Percentiles rank a stretch among this genome's conserved stretches.
These are phyloP conservation scores for Cordyceps cateniannulata DNA, from an alignment of 2,329 filamentous ascomycete genomes.

Conservation along the genomic window DNA sequence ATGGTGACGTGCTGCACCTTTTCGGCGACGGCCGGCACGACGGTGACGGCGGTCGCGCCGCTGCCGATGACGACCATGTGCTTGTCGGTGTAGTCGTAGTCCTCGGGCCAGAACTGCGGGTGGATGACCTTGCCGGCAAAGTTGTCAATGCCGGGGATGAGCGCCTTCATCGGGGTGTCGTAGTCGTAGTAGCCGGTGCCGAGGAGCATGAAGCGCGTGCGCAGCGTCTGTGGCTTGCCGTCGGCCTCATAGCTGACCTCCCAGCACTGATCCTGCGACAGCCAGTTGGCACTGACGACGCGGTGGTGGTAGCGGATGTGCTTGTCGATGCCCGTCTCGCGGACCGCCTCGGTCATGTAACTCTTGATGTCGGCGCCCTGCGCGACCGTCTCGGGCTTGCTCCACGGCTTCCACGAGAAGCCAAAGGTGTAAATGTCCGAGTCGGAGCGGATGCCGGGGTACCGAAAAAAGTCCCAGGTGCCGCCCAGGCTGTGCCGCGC, in stretches of 20 bases:
- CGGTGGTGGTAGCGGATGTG: constrained; percentile 48
- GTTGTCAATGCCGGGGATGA: constrained; percentile 35
- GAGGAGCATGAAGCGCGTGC: constrained; percentile 49
- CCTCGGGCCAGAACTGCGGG: constrained; percentile 68
- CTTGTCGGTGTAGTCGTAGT: constrained; percentile 59
- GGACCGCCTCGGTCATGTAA: constrained; percentile 48
- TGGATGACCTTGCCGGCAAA: constrained; percentile 48
- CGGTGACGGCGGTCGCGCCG: constrained; percentile 61
- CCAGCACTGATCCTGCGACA: constrained; percentile 48
- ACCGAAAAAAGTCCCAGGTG: constrained; percentile 74
- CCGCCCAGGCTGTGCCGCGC: constrained; percentile 60
- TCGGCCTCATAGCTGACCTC: constrained; percentile 28
- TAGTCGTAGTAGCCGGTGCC: constrained; percentile 64
- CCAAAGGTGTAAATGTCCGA: constrained; percentile 57
- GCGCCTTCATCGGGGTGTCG: constrained; percentile 45
- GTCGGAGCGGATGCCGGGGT: constrained; percentile 63
- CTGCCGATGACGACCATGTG: constrained; percentile 60
- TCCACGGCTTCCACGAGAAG: constrained; percentile 68
- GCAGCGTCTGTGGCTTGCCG: constrained; percentile 17
- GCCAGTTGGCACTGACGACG: constrained; percentile 48
- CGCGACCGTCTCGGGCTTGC: constrained; percentile 42
- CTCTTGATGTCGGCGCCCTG: constrained; percentile 44
- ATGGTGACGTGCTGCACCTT: constrained; percentile 57
- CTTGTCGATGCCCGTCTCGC: constrained; percentile 44
- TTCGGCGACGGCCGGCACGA: constrained; percentile 55